Conservation (phyloP, 139 green algal genomes). For the Diplosphaera chodatii region DNA sequence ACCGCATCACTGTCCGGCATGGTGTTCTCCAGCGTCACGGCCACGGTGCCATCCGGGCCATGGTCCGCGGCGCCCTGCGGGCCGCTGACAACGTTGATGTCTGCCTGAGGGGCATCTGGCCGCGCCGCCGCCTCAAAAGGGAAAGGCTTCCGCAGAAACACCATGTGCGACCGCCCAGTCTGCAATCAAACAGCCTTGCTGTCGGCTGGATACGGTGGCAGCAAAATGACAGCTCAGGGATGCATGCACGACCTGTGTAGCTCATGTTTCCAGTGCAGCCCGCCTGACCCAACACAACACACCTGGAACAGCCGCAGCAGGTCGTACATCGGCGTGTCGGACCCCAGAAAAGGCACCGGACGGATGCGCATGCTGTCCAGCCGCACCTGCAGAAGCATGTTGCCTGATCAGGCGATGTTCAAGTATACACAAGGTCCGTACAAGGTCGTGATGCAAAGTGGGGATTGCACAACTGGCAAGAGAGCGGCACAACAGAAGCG, state of each 20-base stretch:
- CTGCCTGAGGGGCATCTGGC: too few relatives aligned
- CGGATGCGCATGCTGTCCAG: slow-evolving; percentile 29
- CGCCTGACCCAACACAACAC: too few relatives aligned
- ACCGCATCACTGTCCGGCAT: not conserved
- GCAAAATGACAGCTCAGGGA: too few relatives aligned
- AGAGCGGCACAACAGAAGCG: too few relatives aligned
- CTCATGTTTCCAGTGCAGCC: too few relatives aligned
- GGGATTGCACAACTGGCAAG: too few relatives aligned
- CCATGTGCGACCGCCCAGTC: slow-evolving; percentile 83
- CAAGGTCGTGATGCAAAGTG: too few relatives aligned
- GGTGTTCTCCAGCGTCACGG: not conserved
- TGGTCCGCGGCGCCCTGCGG: not conserved
- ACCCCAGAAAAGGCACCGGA: slow-evolving; percentile 29
- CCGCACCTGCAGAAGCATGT: not conserved
- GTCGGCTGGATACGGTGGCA: too few relatives aligned
- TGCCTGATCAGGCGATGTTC: too few relatives aligned
- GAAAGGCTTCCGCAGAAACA: slow-evolving; percentile 56
- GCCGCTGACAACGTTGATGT: not conserved
- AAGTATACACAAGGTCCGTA: not conserved
- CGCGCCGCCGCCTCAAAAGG: not conserved
- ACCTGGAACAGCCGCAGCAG: slow-evolving; percentile 81
- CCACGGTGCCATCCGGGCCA: not conserved
- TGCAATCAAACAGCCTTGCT: slow-evolving; percentile 35
- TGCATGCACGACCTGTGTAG: too few relatives aligned
- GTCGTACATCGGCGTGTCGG: slow-evolving; percentile 74